Percentiles rank a stretch among this genome's conserved stretches.
phyloP scores from a whole-genome alignment of 495 filamentous ascomycete species.

The Penicillium turbatum region DNA sequence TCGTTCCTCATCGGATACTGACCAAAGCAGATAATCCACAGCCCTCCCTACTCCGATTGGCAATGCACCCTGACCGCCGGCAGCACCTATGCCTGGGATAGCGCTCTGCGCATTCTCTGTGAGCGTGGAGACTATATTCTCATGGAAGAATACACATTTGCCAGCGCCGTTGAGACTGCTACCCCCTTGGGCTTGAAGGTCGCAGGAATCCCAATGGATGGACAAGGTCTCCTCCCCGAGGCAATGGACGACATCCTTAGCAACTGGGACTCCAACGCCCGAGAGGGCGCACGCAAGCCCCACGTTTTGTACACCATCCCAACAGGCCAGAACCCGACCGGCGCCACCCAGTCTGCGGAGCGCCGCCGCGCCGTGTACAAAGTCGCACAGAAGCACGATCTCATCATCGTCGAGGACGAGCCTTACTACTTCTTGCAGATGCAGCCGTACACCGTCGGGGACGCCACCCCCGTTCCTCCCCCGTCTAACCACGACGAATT shows the following conservation, averaged over 20 bases:
- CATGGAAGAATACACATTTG: constrained; percentile 85
- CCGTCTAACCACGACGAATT: constrained; percentile 56
- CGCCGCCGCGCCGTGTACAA: constrained; percentile 69
- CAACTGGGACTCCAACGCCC: constrained; percentile 56
- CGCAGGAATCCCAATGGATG: constrained; percentile 71
- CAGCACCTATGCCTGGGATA: constrained; percentile 74
- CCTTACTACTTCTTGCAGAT: constrained; percentile 99
- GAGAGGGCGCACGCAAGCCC: constrained; percentile 61
- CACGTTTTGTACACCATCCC: constrained; percentile 53
- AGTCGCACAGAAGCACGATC: constrained; percentile 73
- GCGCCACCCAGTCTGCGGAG: constrained; percentile 66
- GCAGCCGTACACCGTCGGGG: constrained; percentile 66
- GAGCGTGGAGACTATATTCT: constrained; percentile 67
- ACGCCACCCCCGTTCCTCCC: constrained; percentile 46
- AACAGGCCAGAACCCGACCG: constrained; percentile 89
- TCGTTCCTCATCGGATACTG: not conserved
- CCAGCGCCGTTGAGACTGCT: constrained; percentile 75
- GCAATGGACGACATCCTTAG: constrained; percentile 61
- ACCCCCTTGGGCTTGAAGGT: constrained; percentile 70
- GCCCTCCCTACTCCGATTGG: constrained; percentile 73
- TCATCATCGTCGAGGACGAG: constrained; percentile 91
- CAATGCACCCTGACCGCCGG: constrained; percentile 68
- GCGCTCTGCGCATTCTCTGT: constrained; percentile 71
- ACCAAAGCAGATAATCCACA: constrained; percentile 35
- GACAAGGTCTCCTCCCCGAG: constrained; percentile 67